These are phyloP conservation scores for Talaromyces sp. DNA, from an alignment of 2,329 filamentous ascomycete species.

Conservation along the genomic window DNA sequence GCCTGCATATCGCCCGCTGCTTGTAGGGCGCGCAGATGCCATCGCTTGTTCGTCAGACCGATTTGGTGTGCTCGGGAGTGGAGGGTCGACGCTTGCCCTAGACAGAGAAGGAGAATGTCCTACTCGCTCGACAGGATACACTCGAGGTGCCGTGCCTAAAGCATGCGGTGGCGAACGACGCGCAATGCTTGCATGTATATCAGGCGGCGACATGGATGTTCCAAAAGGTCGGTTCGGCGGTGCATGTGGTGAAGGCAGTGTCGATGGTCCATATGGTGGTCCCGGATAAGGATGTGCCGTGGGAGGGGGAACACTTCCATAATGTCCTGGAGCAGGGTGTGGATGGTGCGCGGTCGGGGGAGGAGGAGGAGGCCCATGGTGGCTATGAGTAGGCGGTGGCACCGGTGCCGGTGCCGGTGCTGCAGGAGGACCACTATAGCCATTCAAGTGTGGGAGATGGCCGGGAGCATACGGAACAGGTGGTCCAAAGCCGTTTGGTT, in stretches of 20 bases:
- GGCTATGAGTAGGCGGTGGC: constrained; percentile 23
- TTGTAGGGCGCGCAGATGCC: constrained; percentile 14
- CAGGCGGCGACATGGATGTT: constrained; percentile 32
- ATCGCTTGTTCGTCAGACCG: constrained; percentile 25
- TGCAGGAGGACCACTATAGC: constrained; percentile 6
- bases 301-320: constrained; percentile 17
- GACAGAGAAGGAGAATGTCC: constrained; percentile 31
- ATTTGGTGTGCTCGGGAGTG: constrained; percentile 26
- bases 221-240: constrained; percentile 28
- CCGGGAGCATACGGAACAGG: constrained; percentile 14
- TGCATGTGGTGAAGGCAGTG: constrained; percentile 29
- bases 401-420: constrained; percentile 29
- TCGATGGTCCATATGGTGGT: constrained; percentile 34
- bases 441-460: constrained; percentile 7
- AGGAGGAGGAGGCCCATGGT: constrained; percentile 7
- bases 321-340: constrained; percentile 15
- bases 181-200: constrained; percentile 30
- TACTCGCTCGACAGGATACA: constrained; percentile 34
- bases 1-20: constrained; percentile 22
- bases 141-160: constrained; percentile 26
- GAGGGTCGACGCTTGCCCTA: constrained; percentile 29
- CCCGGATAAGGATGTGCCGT: constrained; percentile 27
- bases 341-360: constrained; percentile 31
- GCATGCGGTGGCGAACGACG: constrained; percentile 33
- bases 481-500: constrained; percentile 10